These are phyloP conservation scores for Erysimum cheiri DNA, from an alignment of 441 rosid species.

Conservation along the genomic window DNA sequence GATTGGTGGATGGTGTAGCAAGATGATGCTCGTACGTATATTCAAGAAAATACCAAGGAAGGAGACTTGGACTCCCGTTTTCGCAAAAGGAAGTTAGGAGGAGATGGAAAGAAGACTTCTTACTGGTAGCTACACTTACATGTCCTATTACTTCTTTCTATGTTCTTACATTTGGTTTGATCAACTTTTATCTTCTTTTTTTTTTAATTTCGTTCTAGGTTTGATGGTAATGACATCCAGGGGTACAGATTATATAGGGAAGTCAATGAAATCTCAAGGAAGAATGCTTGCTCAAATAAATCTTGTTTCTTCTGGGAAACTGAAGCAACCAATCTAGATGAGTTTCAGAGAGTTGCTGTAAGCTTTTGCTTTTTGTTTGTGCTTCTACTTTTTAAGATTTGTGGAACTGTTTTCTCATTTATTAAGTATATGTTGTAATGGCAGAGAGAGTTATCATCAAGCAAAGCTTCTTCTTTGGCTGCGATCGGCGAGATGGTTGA, in stretches of 20 bases:
- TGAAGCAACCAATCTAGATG: slow-evolving; percentile 74
- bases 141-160: slow-evolving; percentile 31
- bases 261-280: slow-evolving; percentile 45
- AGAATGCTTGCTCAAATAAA: slow-evolving; percentile 44
- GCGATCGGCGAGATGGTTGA: slow-evolving; percentile 61
- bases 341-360: slow-evolving; percentile 66
- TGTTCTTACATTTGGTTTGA: slow-evolving; percentile 29
- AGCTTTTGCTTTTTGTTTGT: slow-evolving; percentile 38
- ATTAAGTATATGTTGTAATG: slow-evolving; percentile 35
- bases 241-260: slow-evolving; percentile 83
- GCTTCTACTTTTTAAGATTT: slow-evolving; percentile 26
- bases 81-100: slow-evolving; percentile 70
- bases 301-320: slow-evolving; percentile 69
- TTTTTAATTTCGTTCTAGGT: slow-evolving; percentile 50
- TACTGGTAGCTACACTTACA: slow-evolving; percentile 62
- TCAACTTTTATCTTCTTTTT: slow-evolving; percentile 15
- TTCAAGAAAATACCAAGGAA: slow-evolving; percentile 59
- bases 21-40: slow-evolving; percentile 61
- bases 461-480: slow-evolving; percentile 57
- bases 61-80: slow-evolving; percentile 55
- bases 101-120: slow-evolving; percentile 60
- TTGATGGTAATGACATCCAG: slow-evolving; percentile 64
- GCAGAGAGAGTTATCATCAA: slow-evolving; percentile 70
- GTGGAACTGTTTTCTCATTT: slow-evolving; percentile 26
- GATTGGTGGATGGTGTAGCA: slow-evolving; percentile 56